These are phyloP conservation scores for Colletotrichum sp. DNA, from an alignment of 2,329 filamentous ascomycete species.

Conservation along the genomic window DNA sequence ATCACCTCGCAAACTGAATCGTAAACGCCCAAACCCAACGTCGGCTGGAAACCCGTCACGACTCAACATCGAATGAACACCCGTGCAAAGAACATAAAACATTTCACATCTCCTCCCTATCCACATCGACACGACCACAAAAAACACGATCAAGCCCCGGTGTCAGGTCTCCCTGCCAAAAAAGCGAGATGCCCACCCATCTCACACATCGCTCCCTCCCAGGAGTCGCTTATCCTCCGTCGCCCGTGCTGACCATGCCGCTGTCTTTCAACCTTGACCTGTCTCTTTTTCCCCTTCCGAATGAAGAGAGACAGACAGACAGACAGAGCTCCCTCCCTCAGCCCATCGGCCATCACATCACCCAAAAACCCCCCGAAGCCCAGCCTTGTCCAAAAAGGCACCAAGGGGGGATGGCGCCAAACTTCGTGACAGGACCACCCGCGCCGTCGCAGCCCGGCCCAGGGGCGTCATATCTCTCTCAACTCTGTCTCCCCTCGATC, in stretches of 20 bases:
- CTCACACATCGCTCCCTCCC: background rate
- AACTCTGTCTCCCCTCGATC: background rate
- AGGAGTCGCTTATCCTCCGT: background rate
- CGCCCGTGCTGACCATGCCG: background rate
- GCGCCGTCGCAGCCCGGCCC: background rate
- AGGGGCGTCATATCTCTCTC: background rate
- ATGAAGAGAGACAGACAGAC: background rate
- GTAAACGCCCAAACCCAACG: background rate
- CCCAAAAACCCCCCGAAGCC: background rate
- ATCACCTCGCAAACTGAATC: background rate
- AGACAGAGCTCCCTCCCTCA: background rate
- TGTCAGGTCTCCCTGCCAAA: slow-evolving; percentile 11
- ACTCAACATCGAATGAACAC: background rate
- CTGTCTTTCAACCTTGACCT: background rate
- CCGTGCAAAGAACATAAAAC: background rate
- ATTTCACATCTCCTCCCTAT: background rate
- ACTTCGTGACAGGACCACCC: slow-evolving; percentile 1
- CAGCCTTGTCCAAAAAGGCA: background rate
- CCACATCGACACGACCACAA: background rate
- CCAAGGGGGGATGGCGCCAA: background rate
- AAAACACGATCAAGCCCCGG: background rate
- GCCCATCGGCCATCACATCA: background rate
- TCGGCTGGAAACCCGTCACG: background rate
- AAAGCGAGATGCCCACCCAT: background rate
- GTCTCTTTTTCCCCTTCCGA: background rate